Evolutionary conservation across 2,329 filamentous ascomycete genomes (phyloP), one percentile per base, ranked within the genome.

Genomic region (Trichoderma koningiopsis): DNA sequence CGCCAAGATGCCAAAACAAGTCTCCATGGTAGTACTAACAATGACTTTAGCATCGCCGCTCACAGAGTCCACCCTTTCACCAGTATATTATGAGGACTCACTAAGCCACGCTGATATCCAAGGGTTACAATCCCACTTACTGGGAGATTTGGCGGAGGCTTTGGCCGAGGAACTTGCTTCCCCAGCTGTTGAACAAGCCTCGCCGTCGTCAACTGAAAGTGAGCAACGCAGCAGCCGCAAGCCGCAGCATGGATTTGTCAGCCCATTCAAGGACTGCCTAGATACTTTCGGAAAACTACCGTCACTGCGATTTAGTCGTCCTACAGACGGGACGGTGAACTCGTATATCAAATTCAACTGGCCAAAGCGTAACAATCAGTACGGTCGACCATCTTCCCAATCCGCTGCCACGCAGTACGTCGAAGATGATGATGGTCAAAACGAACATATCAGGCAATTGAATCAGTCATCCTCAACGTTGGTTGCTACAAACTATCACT

Each of bases 291-390:
- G 76, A 24, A 68, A 72, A 24, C 71, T 70, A 1, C 35, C 59
- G 5, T 33, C 60, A 4, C 76, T 73, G 55, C 76, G 72, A 2
- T 81, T 77, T 65, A 13, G 55, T 52, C 76, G 79, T 6, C 79
- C 79, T 1, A 43, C 71, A 3, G 76, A 78, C 52, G 79, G 79
- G 19, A 74, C 74, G 55, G 77, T 81, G 37, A 80, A 81, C 60
- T 78, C 79, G 2, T 81, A 81, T 70, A 75, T 81, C 68, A 81
- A 81, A 65, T 79, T 81, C 58, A 75, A 77, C 60, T 81, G 79
- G 79, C 76, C 76, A 2, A n/a, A 62, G 22, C 43, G 49, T 11
- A 40, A n/a, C n/a, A n/a, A 53, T 35, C 52, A 29, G 49, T 24
- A 7, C 5, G 33, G 59, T 6, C 49, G 57, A 5, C 35, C 55